phyloP scores from a whole-genome alignment of 73 alveolate genomes.

The Paramecium pentaurelia region DNA sequence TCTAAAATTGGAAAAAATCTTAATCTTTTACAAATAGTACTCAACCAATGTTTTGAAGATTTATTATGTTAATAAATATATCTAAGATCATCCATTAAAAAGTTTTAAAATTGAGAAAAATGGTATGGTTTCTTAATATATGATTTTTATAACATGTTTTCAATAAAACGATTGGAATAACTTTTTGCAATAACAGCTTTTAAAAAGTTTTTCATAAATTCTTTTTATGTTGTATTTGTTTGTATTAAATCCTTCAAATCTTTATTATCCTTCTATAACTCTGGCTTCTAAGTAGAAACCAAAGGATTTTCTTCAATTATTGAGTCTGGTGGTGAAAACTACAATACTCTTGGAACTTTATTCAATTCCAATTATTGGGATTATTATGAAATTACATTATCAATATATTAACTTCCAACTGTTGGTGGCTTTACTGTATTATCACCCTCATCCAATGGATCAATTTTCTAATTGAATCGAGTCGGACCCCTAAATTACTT shows the following conservation, averaged over 20 bases:
- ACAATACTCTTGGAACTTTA: not conserved
- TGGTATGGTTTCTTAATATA: not conserved
- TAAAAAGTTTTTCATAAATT: not conserved
- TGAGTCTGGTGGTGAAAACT: not conserved
- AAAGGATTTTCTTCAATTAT: not conserved
- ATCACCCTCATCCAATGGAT: not conserved
- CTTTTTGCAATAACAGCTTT: conserved; percentile 9
- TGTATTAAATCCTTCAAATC: not conserved
- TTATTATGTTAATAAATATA: not conserved
- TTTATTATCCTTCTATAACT: not conserved
- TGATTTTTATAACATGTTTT: not conserved
- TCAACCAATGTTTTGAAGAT: not conserved
- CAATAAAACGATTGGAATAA: conserved; percentile 22
- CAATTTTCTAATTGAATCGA: not conserved
- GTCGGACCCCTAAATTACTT: not conserved
- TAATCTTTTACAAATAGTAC: not conserved
- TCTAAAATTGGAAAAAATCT: conserved; percentile 4
- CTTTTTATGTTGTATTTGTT: not conserved
- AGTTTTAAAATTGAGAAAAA: not conserved
- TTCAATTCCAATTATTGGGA: not conserved
- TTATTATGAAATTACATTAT: not conserved
- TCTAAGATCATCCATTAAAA: not conserved
- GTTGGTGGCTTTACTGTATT: conserved; percentile 3
- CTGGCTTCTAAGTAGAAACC: not conserved
- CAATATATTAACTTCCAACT: not conserved